Percentiles rank a stretch among this genome's conserved stretches.
Conservation (phyloP, 2,329 filamentous ascomycete species). For the Colletotrichum sp. region DNA sequence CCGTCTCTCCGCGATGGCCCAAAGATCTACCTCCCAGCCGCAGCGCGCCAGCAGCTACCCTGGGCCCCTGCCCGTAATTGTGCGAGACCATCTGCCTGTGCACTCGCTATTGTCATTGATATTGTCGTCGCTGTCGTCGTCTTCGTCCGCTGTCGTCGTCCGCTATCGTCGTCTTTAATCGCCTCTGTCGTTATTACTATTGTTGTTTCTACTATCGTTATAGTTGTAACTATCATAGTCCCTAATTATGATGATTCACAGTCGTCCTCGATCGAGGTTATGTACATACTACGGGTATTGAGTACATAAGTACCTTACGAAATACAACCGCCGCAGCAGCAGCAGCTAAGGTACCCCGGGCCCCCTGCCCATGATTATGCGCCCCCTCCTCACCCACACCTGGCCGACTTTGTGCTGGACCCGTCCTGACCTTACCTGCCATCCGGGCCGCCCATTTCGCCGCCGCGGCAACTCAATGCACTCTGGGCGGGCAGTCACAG, state of each 20-base stretch:
- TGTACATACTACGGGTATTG: not conserved
- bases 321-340: not conserved
- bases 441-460: constrained; percentile 16
- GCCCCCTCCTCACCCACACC: not conserved
- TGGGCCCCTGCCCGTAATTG: not conserved
- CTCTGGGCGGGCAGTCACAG: not conserved
- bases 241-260: not conserved
- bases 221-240: not conserved
- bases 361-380: not conserved
- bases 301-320: not conserved
- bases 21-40: not conserved
- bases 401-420: not conserved
- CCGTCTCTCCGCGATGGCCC: not conserved
- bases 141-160: no score
- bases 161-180: not conserved
- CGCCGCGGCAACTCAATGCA: not conserved
- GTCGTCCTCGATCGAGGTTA: not conserved
- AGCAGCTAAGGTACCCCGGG: not conserved
- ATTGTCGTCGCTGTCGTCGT: not conserved
- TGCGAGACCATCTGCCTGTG: not conserved
- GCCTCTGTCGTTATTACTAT: not conserved
- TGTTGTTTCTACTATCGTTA: not conserved
- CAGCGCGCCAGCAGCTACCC: not conserved
- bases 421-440: not conserved
- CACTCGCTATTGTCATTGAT: not conserved